phyloP scores from a whole-genome alignment of 1,139 yeast species.

The Pichia sp. region DNA sequence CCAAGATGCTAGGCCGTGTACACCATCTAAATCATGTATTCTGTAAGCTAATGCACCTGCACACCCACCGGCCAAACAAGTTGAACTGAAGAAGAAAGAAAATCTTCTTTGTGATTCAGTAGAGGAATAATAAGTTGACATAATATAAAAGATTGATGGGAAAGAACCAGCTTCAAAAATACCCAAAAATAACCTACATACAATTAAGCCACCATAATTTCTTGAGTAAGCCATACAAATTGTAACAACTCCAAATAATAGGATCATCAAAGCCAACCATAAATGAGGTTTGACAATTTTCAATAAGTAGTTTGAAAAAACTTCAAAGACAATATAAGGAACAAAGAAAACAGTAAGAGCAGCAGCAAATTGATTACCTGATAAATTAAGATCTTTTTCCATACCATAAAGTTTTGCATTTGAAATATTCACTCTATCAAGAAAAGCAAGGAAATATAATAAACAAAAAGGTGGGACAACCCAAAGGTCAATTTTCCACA shows the following conservation, averaged over 20 bases:
- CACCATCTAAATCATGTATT: constrained; percentile 44
- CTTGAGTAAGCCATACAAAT: constrained; percentile 61
- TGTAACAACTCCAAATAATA: constrained; percentile 56
- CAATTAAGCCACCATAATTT: constrained; percentile 51
- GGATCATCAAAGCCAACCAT: constrained; percentile 53
- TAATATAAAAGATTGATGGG: constrained; percentile 66
- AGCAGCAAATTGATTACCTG: constrained; percentile 55
- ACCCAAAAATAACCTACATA: constrained; percentile 60
- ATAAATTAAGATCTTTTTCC: constrained; percentile 42
- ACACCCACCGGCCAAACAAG: constrained; percentile 74
- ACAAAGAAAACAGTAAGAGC: constrained; percentile 66
- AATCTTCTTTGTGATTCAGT: constrained; percentile 64
- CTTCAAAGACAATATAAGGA: constrained; percentile 63
- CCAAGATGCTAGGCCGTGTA: constrained; percentile 52
- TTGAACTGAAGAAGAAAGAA: constrained; percentile 62
- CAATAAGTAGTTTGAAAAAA: constrained; percentile 57
- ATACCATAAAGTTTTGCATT: constrained; percentile 69
- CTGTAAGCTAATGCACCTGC: constrained; percentile 72
- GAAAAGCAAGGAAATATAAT: constrained; percentile 59
- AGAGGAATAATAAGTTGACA: constrained; percentile 51
- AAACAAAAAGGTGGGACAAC: constrained; percentile 68
- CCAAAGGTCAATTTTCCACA: constrained; percentile 58
- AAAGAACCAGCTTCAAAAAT: constrained; percentile 63
- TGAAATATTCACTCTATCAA: constrained; percentile 69
- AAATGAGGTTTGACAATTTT: constrained; percentile 57